Conservation (phyloP, 768 basidiomycete species). For the Termitomyces sp. region DNA sequence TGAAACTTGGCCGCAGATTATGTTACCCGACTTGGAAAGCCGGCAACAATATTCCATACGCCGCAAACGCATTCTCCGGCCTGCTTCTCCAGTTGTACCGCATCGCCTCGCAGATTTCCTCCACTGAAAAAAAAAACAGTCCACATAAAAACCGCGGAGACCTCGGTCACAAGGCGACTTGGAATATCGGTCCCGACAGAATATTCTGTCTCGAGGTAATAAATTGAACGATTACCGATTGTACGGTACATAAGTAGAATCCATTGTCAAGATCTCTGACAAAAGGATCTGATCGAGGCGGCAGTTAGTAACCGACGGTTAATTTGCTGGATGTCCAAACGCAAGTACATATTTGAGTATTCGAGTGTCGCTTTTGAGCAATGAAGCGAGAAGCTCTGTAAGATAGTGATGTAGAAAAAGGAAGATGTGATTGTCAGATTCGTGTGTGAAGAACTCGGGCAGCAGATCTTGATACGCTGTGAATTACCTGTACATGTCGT, state of each 20-base stretch:
- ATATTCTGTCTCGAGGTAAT: neutral
- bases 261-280: neutral
- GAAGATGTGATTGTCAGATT: neutral
- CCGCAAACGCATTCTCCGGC: constrained; percentile 10
- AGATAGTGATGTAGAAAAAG: neutral
- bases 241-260: too few relatives aligned
- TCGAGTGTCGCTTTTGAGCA: neutral
- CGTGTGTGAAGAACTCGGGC: too few relatives aligned
- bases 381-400: neutral
- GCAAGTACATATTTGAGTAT: neutral
- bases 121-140: neutral
- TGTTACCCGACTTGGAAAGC: neutral
- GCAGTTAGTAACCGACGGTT: neutral
- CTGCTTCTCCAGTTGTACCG: constrained; percentile 12
- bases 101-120: constrained; percentile 5
- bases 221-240: neutral
- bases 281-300: neutral
- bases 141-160: constrained; percentile 14
- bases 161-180: constrained; percentile 15
- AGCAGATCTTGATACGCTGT: neutral
- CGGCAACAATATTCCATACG: constrained; percentile 1
- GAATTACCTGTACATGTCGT: neutral
- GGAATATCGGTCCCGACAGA: neutral
- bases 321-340: neutral
- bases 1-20: neutral